Percentiles rank a stretch among this genome's conserved stretches.
Evolutionary conservation across 371 early-diverging fungal species (phyloP).

Genomic region (Mucor saturninus): DNA sequence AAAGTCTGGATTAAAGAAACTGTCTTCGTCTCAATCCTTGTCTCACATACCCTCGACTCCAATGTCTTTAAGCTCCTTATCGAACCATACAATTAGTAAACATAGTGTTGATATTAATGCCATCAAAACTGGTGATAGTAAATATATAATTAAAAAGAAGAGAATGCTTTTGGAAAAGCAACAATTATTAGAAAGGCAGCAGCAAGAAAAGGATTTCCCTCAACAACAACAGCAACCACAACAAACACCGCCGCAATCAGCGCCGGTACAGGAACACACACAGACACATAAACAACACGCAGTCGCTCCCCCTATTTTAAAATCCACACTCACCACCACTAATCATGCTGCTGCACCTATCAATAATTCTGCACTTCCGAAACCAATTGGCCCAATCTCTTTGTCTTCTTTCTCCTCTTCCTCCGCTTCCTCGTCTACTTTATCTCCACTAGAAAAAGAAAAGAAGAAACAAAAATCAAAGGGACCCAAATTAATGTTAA

Average conservation of each 20-base stretch:
- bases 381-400: conserved; percentile 13
- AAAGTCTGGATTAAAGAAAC: conserved; percentile 17
- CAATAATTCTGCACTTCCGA: neutral
- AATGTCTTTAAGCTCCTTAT: conserved; percentile 8
- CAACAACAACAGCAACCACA: neutral
- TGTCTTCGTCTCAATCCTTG: conserved; percentile 6
- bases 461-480: conserved; percentile 36
- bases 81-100: conserved; percentile 22
- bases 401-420: conserved; percentile 11
- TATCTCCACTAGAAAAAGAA: neutral
- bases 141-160: conserved; percentile 32
- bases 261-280: neutral
- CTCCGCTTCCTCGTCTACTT: conserved; percentile 4
- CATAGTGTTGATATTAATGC: conserved; percentile 27
- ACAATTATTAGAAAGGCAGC: conserved; percentile 16
- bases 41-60: conserved; percentile 6
- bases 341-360: neutral
- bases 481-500: conserved; percentile 38
- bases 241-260: neutral
- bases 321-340: conserved; percentile 8
- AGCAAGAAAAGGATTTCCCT: neutral
- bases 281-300: neutral
- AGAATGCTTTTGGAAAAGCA: conserved; percentile 19
- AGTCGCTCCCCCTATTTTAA: neutral
- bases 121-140: conserved; percentile 24